Evolutionary conservation across 345 rosid genomes (phyloP).

Genomic region (Orychophragmus violaceus): DNA sequence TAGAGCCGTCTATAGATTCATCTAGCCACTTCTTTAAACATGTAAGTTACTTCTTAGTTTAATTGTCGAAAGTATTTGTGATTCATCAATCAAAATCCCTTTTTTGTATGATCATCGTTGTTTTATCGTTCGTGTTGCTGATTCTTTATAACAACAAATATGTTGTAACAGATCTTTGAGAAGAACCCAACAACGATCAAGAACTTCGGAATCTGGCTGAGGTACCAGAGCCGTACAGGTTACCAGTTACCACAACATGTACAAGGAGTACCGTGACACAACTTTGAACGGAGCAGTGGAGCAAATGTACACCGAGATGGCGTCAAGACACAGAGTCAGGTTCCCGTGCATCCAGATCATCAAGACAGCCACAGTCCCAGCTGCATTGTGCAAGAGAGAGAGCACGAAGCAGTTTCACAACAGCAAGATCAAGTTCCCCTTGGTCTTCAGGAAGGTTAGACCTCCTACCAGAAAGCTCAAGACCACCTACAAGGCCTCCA

Average conservation of each 20-base stretch:
- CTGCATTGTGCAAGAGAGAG: conserved; percentile 45
- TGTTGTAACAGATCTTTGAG: conserved; percentile 42
- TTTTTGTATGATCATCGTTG: too few species aligned
- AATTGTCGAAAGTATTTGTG: too few species aligned
- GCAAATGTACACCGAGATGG: conserved; percentile 63
- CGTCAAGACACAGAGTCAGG: conserved; percentile 59
- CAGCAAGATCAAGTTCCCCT: conserved; percentile 46
- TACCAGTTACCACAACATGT: conserved; percentile 55
- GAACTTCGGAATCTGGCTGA: conserved; percentile 56
- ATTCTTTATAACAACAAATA: not conserved
- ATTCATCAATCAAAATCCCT: too few species aligned
- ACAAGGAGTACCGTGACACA: conserved; percentile 49
- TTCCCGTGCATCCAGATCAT: conserved; percentile 61
- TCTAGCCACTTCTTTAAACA: too few species aligned
- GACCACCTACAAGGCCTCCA: conserved; percentile 52
- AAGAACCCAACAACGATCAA: conserved; percentile 54
- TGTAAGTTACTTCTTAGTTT: too few species aligned
- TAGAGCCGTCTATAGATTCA: too few species aligned
- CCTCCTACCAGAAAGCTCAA: conserved; percentile 55
- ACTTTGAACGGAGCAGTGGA: conserved; percentile 56
- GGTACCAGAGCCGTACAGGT: conserved; percentile 53
- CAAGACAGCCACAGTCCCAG: conserved; percentile 51
- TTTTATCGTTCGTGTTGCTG: too few species aligned
- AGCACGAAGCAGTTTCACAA: conserved; percentile 58
- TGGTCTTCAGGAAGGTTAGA: conserved; percentile 40